Base-by-base conservation (phyloP, 768 basidiomycete species). In the Rhodosporidiobolus sp. region DNA sequence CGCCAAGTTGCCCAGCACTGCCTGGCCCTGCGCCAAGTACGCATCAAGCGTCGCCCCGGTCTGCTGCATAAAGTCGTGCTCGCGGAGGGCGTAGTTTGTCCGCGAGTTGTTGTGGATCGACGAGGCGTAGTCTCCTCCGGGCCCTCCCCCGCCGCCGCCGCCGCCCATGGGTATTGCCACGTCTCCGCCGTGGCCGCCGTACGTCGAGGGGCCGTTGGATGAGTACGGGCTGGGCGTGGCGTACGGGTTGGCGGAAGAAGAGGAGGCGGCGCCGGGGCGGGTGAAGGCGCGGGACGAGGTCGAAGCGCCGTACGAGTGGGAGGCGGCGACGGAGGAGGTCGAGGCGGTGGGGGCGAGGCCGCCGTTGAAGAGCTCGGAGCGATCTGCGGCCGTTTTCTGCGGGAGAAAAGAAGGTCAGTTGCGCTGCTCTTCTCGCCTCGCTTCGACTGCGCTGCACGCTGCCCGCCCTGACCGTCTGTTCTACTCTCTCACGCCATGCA, bases 1-100 rank as follows among this genome's bases (percentile, higher is more conserved):
- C 56, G 91, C 87, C 49, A 99, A 83, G 79, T 94, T 95, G 74
- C 95, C 92, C 78, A 96, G 81, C 28, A 92, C 93, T 46, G 94
- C 92, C 67, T 90, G 84, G 3, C 96, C 96, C 80, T 98, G 95
- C 1, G 91, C 88, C 60, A 99, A 82, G 79, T 95, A 97, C 24
- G 90, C 90, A 74, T 99, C 96, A 71, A 99, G 83, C 58, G 88
- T 85, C 30, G 85, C 84, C 67, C 94, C 89, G 8, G 93, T 89
- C 71, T 88, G 88, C 77, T 91, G 88, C 24, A 97, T 84, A 79
- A 97, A 98, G 3, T 88, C 86, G 80, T 97, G 91, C 82, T 99
- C 96, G 28, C 87, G 85, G 62, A 98, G 83, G 0, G 93, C 93
- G 62, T 91, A 87, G 55, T 87, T 85, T 72, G 94, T 91, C 49